Evolutionary conservation across 306 rosid species (phyloP).

Genomic region (Cicer pinnatifidum): DNA sequence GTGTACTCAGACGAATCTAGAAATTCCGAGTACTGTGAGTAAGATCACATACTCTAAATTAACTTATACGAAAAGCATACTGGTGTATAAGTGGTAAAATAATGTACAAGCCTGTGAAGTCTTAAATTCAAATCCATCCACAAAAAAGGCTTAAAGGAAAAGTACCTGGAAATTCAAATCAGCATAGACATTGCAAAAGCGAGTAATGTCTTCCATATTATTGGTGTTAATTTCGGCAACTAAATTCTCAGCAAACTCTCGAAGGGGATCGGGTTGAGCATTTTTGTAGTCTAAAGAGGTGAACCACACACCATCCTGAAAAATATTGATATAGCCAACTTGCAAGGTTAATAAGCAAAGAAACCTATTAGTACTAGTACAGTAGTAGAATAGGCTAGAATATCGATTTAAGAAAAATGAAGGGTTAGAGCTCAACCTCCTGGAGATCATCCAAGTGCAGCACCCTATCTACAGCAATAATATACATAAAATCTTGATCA

Average conservation of each 20-base stretch:
- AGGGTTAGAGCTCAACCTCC: constrained; percentile 56
- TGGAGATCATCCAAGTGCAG: constrained; percentile 85
- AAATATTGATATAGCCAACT: constrained; percentile 35
- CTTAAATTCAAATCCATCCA: constrained; percentile 4
- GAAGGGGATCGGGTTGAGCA: constrained; percentile 90
- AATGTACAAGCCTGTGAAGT: not conserved
- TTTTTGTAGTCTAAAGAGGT: constrained; percentile 66
- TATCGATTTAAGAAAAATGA: not conserved
- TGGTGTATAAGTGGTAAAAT: no score
- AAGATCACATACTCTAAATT: no score
- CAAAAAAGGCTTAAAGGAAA: not conserved
- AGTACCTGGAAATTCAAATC: constrained; percentile 82
- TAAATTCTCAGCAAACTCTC: constrained; percentile 70
- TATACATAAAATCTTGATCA: constrained; percentile 66
- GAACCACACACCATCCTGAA: constrained; percentile 76
- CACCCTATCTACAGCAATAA: constrained; percentile 69
- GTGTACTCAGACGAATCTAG: not conserved
- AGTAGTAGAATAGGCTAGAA: not conserved
- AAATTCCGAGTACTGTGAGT: no score
- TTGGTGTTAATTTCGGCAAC: constrained; percentile 81
- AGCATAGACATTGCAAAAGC: constrained; percentile 79
- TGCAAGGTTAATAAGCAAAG: constrained; percentile 7
- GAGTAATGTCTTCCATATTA: constrained; percentile 77
- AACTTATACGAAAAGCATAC: no score
- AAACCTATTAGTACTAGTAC: not conserved